Evolutionary conservation across 768 basidiomycete species (phyloP).

Genomic region (Tylopilus balloui): DNA sequence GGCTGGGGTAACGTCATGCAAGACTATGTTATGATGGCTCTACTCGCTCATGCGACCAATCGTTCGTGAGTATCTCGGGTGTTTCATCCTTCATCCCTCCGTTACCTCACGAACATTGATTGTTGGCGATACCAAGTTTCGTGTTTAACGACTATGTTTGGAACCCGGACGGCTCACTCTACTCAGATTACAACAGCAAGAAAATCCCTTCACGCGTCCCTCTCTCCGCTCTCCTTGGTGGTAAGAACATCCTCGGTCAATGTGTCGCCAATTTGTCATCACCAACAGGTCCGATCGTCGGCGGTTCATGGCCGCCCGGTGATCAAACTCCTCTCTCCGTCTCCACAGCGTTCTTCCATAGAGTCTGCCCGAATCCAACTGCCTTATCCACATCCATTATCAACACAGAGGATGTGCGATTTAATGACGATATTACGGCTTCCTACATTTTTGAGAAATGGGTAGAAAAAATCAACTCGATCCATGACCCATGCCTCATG

Average conservation of each 20-base stretch:
- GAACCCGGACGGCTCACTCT: slow-evolving; percentile 33
- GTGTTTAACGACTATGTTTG: slow-evolving; percentile 44
- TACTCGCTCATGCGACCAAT: slow-evolving; percentile 33
- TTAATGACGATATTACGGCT: slow-evolving; percentile 24
- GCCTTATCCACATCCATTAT: slow-evolving; percentile 29
- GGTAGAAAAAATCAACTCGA: slow-evolving; percentile 32
- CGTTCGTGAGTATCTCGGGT: slow-evolving; percentile 29
- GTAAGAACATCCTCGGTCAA: slow-evolving; percentile 16
- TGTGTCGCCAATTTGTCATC: neutral
- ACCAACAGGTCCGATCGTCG: slow-evolving; percentile 38
- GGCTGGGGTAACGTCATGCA: slow-evolving; percentile 43
- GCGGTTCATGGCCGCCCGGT: slow-evolving; percentile 34
- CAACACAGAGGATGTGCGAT: slow-evolving; percentile 28
- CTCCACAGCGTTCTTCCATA: slow-evolving; percentile 34
- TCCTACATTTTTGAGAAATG: slow-evolving; percentile 34
- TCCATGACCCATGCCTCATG: slow-evolving; percentile 40
- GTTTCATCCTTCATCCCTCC: neutral
- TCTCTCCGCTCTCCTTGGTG: slow-evolving; percentile 37
- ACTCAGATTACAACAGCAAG: slow-evolving; percentile 35
- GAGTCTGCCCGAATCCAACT: slow-evolving; percentile 38
- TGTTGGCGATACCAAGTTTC: slow-evolving; percentile 23
- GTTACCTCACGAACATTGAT: neutral
- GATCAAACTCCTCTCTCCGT: slow-evolving; percentile 35
- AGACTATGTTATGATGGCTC: slow-evolving; percentile 34
- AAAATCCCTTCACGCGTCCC: slow-evolving; percentile 39